Evolutionary conservation across 441 rosid species (phyloP), one percentile per base, ranked within the genome.

Genomic region (Brassica balearica): DNA sequence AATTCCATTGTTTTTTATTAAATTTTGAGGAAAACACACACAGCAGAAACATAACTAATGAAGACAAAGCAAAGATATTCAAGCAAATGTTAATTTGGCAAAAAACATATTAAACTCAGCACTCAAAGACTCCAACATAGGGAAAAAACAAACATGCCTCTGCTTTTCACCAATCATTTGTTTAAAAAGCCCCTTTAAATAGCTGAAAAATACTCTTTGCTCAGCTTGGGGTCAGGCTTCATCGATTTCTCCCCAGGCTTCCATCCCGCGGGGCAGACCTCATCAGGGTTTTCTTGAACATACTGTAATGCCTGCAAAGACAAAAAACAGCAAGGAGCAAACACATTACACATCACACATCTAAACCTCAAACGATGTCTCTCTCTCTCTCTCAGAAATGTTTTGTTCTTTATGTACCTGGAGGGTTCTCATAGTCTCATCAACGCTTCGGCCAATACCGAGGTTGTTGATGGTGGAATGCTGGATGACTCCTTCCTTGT

Each of bases 251-350:
- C 95, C 6, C 93, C 89, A 2, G 91, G 90, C 86, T 90, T 87
- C 97, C 96, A 92, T 38, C 93, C 94, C 25, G 95, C 96, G 19
- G 96, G 97, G 78, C 93, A 87, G 67, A 92, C 92, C 77, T 92
- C 95, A 46, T 94, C 97, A 1, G 92, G 94, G 62, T 89, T 94
- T 60, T 92, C 96, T 72, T 91, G 94, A 78, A 88, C 92, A 2
- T 86, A 89, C 80, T 88, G 89, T 88, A 83, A 80, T 34, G 97
- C 96, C 89, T 86, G 85, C 75, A 65, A 36, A 25, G 20, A 59
- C 19, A 59, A 20, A 19, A 11, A 7, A 29, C 7, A 17, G 12
- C 34, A n/a, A 38, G 1, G 15, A 60, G 17, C 8, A 32, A 36
- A 58, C 41, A 9, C 41, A 61, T 72, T 0, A 19, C 19, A 19